Evolutionary conservation across 371 early-diverging fungal species (phyloP).

Genomic region (Mortierella sp.): DNA sequence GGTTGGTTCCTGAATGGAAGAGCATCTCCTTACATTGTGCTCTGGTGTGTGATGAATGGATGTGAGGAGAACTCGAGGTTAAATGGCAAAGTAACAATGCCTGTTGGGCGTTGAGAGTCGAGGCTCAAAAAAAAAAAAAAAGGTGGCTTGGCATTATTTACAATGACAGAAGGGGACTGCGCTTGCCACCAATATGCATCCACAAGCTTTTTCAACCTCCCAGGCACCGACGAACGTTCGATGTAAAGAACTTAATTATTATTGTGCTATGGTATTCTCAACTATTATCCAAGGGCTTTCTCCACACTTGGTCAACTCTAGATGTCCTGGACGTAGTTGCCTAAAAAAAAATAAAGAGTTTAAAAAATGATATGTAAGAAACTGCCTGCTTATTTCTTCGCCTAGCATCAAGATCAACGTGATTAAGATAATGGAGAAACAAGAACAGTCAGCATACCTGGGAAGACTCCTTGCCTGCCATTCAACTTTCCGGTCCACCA

Average conservation of each 20-base stretch:
- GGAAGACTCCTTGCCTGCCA: slow-evolving; percentile 78
- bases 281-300: background rate
- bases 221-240: too few species aligned
- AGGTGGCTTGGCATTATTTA: background rate
- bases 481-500: slow-evolving; percentile 86
- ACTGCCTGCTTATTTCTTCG: background rate
- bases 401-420: background rate
- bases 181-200: background rate
- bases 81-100: background rate
- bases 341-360: slow-evolving; percentile 8
- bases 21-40: background rate
- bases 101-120: background rate
- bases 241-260: background rate
- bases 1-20: background rate
- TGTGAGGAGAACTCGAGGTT: background rate
- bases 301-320: slow-evolving; percentile 2
- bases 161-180: background rate
- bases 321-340: slow-evolving; percentile 58
- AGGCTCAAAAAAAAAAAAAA: slow-evolving; percentile 7
- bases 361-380: background rate
- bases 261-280: background rate
- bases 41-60: slow-evolving; percentile 6
- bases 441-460: slow-evolving; percentile 55
- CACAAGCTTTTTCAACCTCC: too few species aligned
- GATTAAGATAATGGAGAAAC: background rate